Evolutionary conservation across 2,329 filamentous ascomycete genomes (phyloP), one percentile per base, ranked within the genome.

Genomic region (Atkinsonella texensis): DNA sequence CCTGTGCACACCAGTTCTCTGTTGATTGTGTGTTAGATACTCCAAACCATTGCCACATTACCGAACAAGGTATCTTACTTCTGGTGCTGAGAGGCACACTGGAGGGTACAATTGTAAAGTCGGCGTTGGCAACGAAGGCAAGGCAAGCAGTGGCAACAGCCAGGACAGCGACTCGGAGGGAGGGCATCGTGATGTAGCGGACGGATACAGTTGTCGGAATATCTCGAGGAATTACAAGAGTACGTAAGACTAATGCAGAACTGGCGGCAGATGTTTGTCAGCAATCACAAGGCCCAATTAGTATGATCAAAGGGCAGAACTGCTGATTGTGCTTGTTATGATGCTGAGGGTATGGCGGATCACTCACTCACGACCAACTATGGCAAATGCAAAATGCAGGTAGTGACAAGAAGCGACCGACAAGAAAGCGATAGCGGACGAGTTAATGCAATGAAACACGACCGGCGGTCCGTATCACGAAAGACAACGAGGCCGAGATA

Each of bases 1-100:
- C 80, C 57, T 75, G 73, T 28, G 65, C 54, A 66, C 86, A 91
- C 86, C 86, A 91, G 11, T 63, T 61, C 53, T 74, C 79, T 83
- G 53, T 12, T 31, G 4, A 3, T 42, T 18, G 8, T 18, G 8
- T 9, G 48, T 67, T 53, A 66, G 61, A n/a, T 51, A 35, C 28
- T 23, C n/a, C 28, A 33, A 28, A n/a, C 15, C 17, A n/a, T 38
- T 13, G n/a, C 39, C 20, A 7, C 12, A 13, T 23, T 23, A n/a
- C 5, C 39, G n/a, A 11, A 20, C 18, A 17, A 2, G 12, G 6
- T 17, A 8, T 35, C 80, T 52, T 71, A 83, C 80, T 65, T 68
- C 78, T 73, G 46, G 65, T 68, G 46, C 68, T 57, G 38, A 79
- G 57, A 3, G 74, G 62, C 2, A 90, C 84, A 33, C 67, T 75